phyloP scores from a whole-genome alignment of 257 asterid genomes.

The Ligustrum vulgare region DNA sequence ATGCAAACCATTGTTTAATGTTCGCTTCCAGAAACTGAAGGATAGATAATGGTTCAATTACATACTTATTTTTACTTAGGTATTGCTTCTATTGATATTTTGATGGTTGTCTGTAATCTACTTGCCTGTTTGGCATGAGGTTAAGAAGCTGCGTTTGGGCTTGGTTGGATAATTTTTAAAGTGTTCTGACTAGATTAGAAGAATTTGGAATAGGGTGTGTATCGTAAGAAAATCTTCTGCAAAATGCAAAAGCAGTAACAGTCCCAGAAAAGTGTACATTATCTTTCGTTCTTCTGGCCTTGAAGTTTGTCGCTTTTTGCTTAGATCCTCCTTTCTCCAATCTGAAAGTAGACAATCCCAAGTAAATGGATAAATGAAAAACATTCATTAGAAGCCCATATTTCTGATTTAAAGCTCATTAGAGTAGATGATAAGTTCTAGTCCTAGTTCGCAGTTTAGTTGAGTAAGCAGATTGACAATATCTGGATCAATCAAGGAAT shows the following conservation, averaged over 20 bases:
- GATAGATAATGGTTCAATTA: not conserved
- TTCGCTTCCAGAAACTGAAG: not conserved
- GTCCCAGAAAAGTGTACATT: not conserved
- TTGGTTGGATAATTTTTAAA: too few species aligned
- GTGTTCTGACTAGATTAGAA: not conserved
- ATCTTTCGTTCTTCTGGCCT: too few species aligned
- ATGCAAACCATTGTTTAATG: not conserved
- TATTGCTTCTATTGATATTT: not conserved
- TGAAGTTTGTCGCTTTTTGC: not conserved
- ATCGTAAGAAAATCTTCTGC: not conserved
- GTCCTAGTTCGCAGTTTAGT: not conserved
- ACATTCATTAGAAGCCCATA: not conserved
- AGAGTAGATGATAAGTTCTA: not conserved
- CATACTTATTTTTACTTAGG: not conserved
- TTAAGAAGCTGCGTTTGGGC: not conserved
- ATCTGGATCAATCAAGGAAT: not conserved
- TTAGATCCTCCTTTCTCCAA: not conserved
- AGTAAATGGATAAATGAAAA: not conserved
- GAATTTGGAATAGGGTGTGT: not conserved
- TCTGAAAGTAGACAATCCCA: not conserved
- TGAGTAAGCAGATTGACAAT: not conserved
- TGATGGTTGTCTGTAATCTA: not conserved
- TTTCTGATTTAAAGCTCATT: not conserved
- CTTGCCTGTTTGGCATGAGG: not conserved
- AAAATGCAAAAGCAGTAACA: not conserved